Evolutionary conservation across 495 filamentous ascomycete genomes (phyloP).

Genomic region (Xylaria scruposa): DNA sequence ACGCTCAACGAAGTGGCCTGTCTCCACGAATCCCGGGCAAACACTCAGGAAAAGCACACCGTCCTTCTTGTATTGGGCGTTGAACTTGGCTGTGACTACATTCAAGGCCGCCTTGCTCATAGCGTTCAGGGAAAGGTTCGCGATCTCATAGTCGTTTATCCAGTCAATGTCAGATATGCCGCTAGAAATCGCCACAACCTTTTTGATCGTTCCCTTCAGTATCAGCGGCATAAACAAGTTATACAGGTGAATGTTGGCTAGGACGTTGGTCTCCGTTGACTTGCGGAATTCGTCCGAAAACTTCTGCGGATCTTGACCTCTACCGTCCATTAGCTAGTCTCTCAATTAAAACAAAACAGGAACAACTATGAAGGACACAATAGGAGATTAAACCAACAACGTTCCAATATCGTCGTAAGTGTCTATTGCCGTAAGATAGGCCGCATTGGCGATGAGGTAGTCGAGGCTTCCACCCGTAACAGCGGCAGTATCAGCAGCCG

Average conservation of each 20-base stretch:
- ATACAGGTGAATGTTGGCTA: conserved; percentile 59
- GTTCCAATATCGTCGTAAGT: conserved; percentile 32
- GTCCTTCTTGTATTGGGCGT: conserved; percentile 56
- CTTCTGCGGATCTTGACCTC: conserved; percentile 38
- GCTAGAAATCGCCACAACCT: conserved; percentile 59
- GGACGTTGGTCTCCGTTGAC: conserved; percentile 53
- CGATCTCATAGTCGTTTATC: conserved; percentile 39
- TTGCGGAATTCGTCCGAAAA: conserved; percentile 36
- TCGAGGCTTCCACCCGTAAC: conserved; percentile 55
- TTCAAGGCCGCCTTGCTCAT: conserved; percentile 54
- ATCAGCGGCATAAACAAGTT: conserved; percentile 61
- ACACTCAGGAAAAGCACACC: conserved; percentile 60
- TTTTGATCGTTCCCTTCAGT: conserved; percentile 56
- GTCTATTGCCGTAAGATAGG: conserved; percentile 34
- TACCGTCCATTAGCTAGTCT: conserved; percentile 25
- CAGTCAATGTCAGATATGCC: conserved; percentile 53
- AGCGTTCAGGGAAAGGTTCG: conserved; percentile 37
- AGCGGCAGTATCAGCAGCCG: conserved; percentile 36
- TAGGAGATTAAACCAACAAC: conserved; percentile 30
- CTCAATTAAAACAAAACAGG: not conserved
- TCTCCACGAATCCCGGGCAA: conserved; percentile 57
- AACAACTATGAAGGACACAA: not conserved
- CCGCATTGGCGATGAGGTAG: conserved; percentile 62
- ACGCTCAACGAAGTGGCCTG: conserved; percentile 29
- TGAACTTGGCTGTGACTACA: conserved; percentile 54